phyloP scores from a whole-genome alignment of 2,329 filamentous ascomycete species.

The Nemania serpens region DNA sequence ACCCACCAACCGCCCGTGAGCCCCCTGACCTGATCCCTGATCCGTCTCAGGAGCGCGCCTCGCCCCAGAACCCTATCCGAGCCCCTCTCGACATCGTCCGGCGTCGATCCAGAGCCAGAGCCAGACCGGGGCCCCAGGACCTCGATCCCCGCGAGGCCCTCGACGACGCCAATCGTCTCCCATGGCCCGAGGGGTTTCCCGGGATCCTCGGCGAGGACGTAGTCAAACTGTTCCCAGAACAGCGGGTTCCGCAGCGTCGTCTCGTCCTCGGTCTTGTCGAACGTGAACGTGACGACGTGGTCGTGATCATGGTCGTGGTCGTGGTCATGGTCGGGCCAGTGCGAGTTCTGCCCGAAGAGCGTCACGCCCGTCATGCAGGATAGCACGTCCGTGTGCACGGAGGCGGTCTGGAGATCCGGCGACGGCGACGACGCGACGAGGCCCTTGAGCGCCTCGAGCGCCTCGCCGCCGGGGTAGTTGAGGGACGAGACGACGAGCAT shows the following conservation, averaged over 20 bases:
- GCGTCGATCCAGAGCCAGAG: constrained; percentile 5
- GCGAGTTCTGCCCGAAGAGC: constrained; percentile 61
- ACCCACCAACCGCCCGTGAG: constrained; percentile 67
- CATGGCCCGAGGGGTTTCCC: constrained; percentile 54
- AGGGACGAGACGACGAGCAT: constrained; percentile 81
- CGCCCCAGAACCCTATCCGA: constrained; percentile 49
- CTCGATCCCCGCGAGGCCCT: constrained; percentile 64
- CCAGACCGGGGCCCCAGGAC: constrained; percentile 53
- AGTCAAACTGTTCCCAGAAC: constrained; percentile 70
- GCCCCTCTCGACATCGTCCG: constrained; percentile 31
- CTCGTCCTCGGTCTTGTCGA: constrained; percentile 68
- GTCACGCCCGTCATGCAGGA: constrained; percentile 74
- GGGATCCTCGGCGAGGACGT: constrained; percentile 61
- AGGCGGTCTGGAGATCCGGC: constrained; percentile 41
- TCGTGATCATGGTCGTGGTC: constrained; percentile 12
- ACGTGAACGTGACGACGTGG: constrained; percentile 43
- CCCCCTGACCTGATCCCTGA: constrained; percentile 49
- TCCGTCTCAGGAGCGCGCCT: constrained; percentile 46
- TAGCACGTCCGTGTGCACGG: constrained; percentile 68
- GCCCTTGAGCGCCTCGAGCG: constrained; percentile 61
- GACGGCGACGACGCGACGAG: constrained; percentile 43
- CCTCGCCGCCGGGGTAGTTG: constrained; percentile 92
- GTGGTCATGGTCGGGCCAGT: constrained; percentile 33
- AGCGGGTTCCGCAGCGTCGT: constrained; percentile 48
- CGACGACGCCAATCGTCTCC: constrained; percentile 60